Conservation (phyloP, 768 basidiomycete genomes). For the Agaricus sinodeliciosus region DNA sequence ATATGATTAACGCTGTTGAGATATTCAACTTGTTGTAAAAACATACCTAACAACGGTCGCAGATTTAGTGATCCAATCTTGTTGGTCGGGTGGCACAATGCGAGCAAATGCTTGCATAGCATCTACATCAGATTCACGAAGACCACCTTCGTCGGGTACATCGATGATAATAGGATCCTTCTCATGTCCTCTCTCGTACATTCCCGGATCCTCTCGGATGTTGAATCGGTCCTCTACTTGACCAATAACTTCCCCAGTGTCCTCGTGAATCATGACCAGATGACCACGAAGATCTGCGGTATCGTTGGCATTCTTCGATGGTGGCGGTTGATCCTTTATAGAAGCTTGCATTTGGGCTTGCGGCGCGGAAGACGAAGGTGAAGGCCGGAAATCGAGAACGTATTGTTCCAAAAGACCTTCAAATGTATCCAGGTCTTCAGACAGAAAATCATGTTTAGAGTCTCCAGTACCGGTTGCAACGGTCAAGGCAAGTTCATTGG, state of each 20-base stretch:
- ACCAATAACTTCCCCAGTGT: constrained; percentile 65
- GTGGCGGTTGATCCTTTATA: constrained; percentile 10
- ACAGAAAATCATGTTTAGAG: constrained; percentile 24
- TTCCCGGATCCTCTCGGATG: constrained; percentile 52
- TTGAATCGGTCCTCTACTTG: constrained; percentile 53
- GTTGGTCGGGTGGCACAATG: constrained; percentile 58
- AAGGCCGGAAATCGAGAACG: constrained; percentile 31
- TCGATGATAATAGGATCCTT: constrained; percentile 69
- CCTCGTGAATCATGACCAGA: constrained; percentile 67
- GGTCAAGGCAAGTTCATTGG: constrained; percentile 30
- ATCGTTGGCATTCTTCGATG: constrained; percentile 14
- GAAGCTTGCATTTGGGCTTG: constrained; percentile 4
- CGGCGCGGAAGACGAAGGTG: constrained; percentile 6
- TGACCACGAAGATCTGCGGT: constrained; percentile 43
- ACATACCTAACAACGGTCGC: constrained; percentile 59
- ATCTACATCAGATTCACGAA: constrained; percentile 29
- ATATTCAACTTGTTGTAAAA: background rate
- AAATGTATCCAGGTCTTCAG: constrained; percentile 57
- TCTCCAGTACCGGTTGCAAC: constrained; percentile 21
- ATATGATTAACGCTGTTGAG: constrained; percentile 4
- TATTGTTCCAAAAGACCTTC: constrained; percentile 67
- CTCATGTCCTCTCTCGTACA: constrained; percentile 43
- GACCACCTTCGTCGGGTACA: constrained; percentile 42
- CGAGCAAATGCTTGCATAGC: constrained; percentile 52
- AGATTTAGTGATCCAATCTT: constrained; percentile 61